phyloP scores from a whole-genome alignment of 768 basidiomycete species.

The Kwoniella bestiolae region DNA sequence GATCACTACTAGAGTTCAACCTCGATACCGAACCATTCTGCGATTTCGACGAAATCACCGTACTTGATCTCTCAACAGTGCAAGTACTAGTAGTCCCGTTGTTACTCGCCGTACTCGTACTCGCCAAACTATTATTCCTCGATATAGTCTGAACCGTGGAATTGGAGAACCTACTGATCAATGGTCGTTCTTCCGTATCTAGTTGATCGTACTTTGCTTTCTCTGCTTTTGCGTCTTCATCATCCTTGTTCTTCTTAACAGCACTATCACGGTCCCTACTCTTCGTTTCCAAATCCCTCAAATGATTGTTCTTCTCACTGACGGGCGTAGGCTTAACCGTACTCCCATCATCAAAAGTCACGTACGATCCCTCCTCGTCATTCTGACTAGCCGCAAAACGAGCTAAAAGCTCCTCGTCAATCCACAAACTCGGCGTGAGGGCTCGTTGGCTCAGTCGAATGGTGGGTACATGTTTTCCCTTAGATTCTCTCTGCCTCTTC shows the following conservation, averaged over 20 bases:
- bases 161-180: background rate
- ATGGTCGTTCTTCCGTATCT: background rate
- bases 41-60: background rate
- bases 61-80: too few relatives aligned
- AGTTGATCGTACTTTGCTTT: background rate
- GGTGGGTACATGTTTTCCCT: constrained; percentile 14
- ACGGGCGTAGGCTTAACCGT: background rate
- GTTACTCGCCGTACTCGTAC: background rate
- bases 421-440: constrained; percentile 31
- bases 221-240: background rate
- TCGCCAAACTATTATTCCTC: background rate
- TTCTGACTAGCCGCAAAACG: constrained; percentile 9
- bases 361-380: background rate
- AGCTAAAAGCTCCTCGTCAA: constrained; percentile 28
- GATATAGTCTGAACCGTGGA: background rate
- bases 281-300: background rate
- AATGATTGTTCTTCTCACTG: background rate
- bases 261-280: too few relatives aligned
- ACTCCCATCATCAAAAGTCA: background rate
- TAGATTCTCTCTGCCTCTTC: constrained; percentile 2
- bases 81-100: too few relatives aligned
- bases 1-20: background rate
- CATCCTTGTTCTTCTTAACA: background rate
- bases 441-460: constrained; percentile 22
- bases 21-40: background rate